Percentiles rank a stretch among this genome's conserved stretches.
phyloP scores from a whole-genome alignment of 345 rosid species.

The Toxicodendron radicans region DNA sequence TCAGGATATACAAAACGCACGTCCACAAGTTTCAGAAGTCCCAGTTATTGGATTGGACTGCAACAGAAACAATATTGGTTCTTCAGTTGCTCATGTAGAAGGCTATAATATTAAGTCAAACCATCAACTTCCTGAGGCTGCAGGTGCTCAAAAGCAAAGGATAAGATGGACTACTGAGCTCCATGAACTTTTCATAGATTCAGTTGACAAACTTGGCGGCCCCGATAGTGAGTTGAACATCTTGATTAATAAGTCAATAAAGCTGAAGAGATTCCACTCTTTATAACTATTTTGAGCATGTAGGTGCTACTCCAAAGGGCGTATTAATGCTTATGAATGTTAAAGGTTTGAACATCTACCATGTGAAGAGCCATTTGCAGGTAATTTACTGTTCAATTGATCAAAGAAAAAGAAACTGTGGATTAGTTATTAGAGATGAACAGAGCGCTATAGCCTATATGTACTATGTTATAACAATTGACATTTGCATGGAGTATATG shows the following conservation, averaged over 20 bases:
- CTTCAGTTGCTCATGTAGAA: neutral
- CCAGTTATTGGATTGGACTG: slow-evolving; percentile 14
- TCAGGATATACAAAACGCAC: slow-evolving; percentile 16
- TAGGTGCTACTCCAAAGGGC: slow-evolving; percentile 43
- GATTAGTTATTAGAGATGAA: neutral
- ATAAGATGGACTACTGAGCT: slow-evolving; percentile 42
- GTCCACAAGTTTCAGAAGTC: neutral
- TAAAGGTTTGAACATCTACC: slow-evolving; percentile 31
- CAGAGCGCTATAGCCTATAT: neutral
- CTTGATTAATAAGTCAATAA: neutral
- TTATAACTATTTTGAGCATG: neutral
- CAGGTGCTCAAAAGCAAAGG: slow-evolving; percentile 29
- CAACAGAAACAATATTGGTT: neutral
- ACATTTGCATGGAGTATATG: neutral
- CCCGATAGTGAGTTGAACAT: slow-evolving; percentile 29
- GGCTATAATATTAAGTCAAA: neutral
- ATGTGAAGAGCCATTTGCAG: slow-evolving; percentile 46
- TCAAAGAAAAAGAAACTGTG: neutral
- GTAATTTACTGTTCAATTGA: slow-evolving; percentile 9
- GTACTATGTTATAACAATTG: neutral
- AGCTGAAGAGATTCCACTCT: neutral
- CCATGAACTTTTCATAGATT: slow-evolving; percentile 35
- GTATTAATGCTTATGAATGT: slow-evolving; percentile 38
- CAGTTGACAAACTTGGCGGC: slow-evolving; percentile 37
- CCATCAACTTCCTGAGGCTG: slow-evolving; percentile 17